A percentile compares a stretch with the other conserved stretches of the same genome.
Evolutionary conservation across 352 stramenopile species (phyloP).

Genomic region (Phytophthora pisi): DNA sequence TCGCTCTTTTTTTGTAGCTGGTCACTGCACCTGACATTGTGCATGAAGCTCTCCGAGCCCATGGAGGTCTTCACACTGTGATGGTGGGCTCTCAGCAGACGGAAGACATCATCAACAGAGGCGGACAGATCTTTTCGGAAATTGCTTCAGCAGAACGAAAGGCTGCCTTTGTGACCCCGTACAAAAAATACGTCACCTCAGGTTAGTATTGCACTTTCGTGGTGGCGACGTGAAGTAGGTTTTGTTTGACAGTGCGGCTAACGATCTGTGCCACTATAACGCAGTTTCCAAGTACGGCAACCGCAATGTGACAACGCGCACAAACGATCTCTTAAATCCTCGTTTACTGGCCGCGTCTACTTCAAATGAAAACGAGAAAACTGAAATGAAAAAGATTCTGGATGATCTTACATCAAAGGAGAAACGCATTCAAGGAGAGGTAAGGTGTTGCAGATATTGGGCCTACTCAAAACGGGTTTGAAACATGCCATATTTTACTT

Average conservation of each 20-base stretch:
- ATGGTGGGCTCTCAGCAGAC: conserved; percentile 76
- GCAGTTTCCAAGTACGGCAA: conserved; percentile 86
- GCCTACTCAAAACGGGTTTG: neutral
- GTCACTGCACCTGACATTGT: conserved; percentile 85
- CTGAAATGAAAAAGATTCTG: conserved; percentile 58
- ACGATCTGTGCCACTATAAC: neutral
- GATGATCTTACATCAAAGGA: conserved; percentile 48
- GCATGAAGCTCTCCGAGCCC: conserved; percentile 71
- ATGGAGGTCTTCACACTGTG: conserved; percentile 81
- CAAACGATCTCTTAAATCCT: conserved; percentile 78
- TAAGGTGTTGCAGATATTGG: conserved; percentile 19
- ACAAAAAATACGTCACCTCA: conserved; percentile 88
- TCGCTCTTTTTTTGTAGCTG: conserved; percentile 38
- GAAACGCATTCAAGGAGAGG: conserved; percentile 60
- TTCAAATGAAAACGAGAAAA: conserved; percentile 81
- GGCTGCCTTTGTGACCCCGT: conserved; percentile 79
- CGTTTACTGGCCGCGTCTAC: conserved; percentile 70
- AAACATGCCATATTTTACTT: neutral
- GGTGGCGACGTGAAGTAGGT: neutral
- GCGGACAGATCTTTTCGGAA: conserved; percentile 63
- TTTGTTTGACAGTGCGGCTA: neutral
- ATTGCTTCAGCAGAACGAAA: conserved; percentile 66
- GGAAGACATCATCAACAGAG: conserved; percentile 79
- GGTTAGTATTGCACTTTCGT: conserved; percentile 34
- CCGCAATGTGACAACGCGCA: conserved; percentile 83